Conservation (phyloP, 139 green algal genomes). For the Coelastrella sp. region DNA sequence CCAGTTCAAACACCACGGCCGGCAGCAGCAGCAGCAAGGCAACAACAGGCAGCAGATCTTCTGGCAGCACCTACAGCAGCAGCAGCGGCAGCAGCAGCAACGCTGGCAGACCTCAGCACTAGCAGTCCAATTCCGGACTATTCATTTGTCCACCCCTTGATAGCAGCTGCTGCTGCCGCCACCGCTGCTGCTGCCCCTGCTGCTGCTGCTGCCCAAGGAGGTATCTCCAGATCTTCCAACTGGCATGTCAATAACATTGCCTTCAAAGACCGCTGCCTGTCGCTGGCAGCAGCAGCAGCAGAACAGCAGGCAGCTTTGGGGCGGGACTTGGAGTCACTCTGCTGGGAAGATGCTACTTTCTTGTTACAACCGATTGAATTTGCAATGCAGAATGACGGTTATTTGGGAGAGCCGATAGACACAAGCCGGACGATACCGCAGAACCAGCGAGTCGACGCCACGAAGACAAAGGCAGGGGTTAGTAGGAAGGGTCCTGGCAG, state of each 20-base stretch:
- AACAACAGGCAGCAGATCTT: background rate
- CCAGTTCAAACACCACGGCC: background rate
- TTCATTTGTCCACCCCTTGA: background rate
- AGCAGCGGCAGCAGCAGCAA: background rate
- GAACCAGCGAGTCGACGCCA: background rate
- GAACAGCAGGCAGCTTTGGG: background rate
- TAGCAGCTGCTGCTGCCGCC: background rate
- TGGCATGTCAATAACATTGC: background rate
- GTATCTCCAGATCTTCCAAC: background rate
- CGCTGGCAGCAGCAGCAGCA: background rate
- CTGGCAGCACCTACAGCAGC: background rate
- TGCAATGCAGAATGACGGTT: background rate
- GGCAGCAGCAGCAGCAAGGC: background rate
- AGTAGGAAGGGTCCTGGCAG: background rate
- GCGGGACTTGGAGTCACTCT: background rate
- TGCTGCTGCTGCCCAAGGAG: background rate
- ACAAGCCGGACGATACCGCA: background rate
- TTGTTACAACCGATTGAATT: background rate
- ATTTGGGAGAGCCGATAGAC: background rate
- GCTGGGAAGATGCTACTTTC: background rate
- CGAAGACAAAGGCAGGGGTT: background rate
- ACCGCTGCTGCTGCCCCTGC: background rate
- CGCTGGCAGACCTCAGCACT: background rate
- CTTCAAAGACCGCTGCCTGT: background rate
- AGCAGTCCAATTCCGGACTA: background rate